Conservation (phyloP, 495 filamentous ascomycete genomes). For the Melanomma pulvis-pyrius region DNA sequence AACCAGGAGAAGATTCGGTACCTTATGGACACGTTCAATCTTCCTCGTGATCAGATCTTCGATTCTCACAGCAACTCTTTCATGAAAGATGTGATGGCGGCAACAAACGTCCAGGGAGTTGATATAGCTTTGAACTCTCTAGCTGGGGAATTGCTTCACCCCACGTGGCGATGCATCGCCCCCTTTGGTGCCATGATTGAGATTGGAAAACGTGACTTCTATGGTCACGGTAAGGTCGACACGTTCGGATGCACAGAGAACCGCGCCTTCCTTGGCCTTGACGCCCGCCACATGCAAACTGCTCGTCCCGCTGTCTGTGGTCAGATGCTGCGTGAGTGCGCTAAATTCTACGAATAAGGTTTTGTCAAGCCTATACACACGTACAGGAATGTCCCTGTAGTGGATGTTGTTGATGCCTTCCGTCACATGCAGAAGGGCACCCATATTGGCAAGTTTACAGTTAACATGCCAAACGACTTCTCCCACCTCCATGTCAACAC, state of each 20-base stretch:
- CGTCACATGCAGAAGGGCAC: conserved; percentile 45
- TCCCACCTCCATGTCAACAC: background rate
- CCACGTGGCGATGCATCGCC: background rate
- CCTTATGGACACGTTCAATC: background rate
- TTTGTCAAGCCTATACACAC: background rate
- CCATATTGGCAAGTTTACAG: background rate
- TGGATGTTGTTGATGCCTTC: background rate
- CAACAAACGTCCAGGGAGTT: conserved; percentile 11
- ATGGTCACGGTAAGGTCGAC: background rate
- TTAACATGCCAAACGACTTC: background rate
- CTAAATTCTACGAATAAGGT: too few species aligned
- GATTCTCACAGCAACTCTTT: background rate
- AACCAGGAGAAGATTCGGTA: conserved; percentile 6
- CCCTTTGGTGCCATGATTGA: conserved; percentile 12
- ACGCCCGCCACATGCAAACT: background rate
- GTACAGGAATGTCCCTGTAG: background rate
- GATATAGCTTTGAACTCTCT: conserved; percentile 13
- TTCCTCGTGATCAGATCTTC: conserved; percentile 11
- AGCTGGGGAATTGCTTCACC: conserved; percentile 7
- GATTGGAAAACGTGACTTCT: conserved; percentile 7
- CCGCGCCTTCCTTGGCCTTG: background rate
- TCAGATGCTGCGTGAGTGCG: background rate
- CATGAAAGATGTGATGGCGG: background rate
- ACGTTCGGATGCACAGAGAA: background rate
- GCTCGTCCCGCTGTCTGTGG: background rate